Evolutionary conservation across 2,329 filamentous ascomycete genomes (phyloP), one percentile per base, ranked within the genome.

Genomic region (Penicillium sp.): DNA sequence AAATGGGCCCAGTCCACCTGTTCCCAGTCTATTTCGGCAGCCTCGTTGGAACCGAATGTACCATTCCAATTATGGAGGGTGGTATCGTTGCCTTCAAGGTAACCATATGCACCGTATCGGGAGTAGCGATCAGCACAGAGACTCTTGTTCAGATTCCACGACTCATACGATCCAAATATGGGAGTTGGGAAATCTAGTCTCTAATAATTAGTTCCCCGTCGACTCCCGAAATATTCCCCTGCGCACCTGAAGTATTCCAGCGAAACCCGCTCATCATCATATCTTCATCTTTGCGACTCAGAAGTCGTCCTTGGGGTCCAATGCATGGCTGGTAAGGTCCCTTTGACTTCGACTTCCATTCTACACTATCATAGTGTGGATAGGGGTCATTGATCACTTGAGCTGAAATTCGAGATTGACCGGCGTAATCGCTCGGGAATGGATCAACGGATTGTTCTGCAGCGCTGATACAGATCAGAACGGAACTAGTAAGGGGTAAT

Each of bases 1-100:
- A 93, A 75, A 29, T 81, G 73, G 9, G 86, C 88, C 89, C 89
- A 93, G 60, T 83, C 79, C 39, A 91, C 82, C 26, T 78, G 76
- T 18, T 83, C 77, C 86, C 88, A 92, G 34, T 69, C 52, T 7
- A 71, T 63, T 9, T 66, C 61, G 13, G 57, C 49, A 11, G 66
- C 52, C 58, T 66, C 13, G 11, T 44, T 31, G 10, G 44, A 49
- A 13, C 50, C 34, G 22, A 53, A 47, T 24, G n/a, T 26, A 5
- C n/a, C 26, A 11, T 38, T 18, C 54, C 49, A 53, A 43, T 26
- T 32, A 7, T 55, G 31, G 22, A 26, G 46, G 16, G 29, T 35
- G 20, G n/a, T 29, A 16, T 37, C 31, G 5, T 50, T 46, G 9
- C 40, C 20, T 7, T 56, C 5, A 5, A 24, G 35, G 32, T 53